Base-by-base conservation (phyloP, 139 green algal species). In the Coccomyxa sp. region DNA sequence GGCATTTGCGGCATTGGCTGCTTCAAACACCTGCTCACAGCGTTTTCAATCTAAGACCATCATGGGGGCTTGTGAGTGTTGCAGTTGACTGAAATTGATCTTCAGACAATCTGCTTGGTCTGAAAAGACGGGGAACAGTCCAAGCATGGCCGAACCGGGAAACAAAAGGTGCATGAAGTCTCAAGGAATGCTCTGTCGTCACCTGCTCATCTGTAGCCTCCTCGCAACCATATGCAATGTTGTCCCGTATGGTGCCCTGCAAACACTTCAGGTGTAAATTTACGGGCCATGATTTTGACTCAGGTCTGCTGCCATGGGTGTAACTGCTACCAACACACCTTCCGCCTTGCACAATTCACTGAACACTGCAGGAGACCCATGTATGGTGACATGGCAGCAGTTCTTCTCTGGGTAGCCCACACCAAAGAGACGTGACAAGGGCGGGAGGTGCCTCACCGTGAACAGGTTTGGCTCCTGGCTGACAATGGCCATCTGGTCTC, bases 391-490 rank as follows among this genome's bases (percentile, higher is more conserved):
- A 6, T 44, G 29, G 31, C 68, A 34, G 81, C 76, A 10, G 64
- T 80, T 71, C 88, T 68, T 71, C 70, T 84, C 6, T 36, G 68
- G 18, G 36, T 38, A 37, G 31, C 34, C 36, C 68, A 73, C 18
- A 39, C 36, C 6, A 33, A 6, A 38, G 6, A 22, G 68, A 35
- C 31, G 6, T 22, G 24, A 73, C 34, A 24, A 37, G 9, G 35
- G 78, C 78, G 76, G 24, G 39, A 74, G 18, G 1, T 64, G 50
- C 27, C 50, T 22, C 50, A 64, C 50, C 36, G 70, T 79, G 83
- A 97, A 96, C 36, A 99, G 92, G 58, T 94, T 82, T 0, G 95
- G 95, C 88, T 99, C 95, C 88, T 99, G 95, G 39, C 83, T 88
- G 33, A 98, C 94, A 37, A 98, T 79, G 22, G 82, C 90, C 27